These are phyloP conservation scores for Crithidia mellificae DNA, from an alignment of 208 protist species.

Conservation along the genomic window DNA sequence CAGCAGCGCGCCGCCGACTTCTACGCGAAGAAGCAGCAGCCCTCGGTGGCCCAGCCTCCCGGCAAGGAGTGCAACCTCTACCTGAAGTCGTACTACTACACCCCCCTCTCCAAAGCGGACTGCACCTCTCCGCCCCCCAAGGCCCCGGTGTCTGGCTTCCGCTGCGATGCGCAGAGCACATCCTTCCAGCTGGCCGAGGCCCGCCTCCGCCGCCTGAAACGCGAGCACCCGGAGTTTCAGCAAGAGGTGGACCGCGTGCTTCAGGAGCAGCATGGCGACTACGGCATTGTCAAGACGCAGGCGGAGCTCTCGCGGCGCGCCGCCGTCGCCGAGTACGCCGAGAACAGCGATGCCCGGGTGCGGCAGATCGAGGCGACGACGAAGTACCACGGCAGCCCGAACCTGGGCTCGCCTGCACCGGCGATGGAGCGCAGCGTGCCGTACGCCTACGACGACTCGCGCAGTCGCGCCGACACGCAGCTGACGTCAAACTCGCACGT, in stretches of 20 bases:
- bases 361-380: conserved; percentile 35
- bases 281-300: conserved; percentile 53
- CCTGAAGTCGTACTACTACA: conserved; percentile 60
- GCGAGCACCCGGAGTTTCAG: conserved; percentile 33
- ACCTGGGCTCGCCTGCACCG: conserved; percentile 38
- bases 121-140: conserved; percentile 1
- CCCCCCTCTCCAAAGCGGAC: conserved; percentile 34
- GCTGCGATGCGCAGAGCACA: conserved; percentile 29
- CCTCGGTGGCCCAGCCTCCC: conserved; percentile 28
- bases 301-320: conserved; percentile 49
- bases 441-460: conserved; percentile 55
- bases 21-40: conserved; percentile 23
- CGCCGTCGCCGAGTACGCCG: conserved; percentile 50
- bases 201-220: conserved; percentile 48
- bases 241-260: conserved; percentile 35
- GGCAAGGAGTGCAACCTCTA: conserved; percentile 42
- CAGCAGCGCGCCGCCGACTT: conserved; percentile 34
- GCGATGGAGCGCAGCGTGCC: conserved; percentile 43
- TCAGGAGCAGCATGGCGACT: conserved; percentile 39
- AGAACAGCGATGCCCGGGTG: conserved; percentile 39
- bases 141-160: conserved; percentile 9
- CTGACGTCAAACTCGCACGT: conserved; percentile 24
- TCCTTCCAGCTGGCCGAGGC: conserved; percentile 60
- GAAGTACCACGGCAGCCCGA: conserved; percentile 32
- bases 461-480: conserved; percentile 44